phyloP scores from a whole-genome alignment of 306 rosid species.

The Quercus engelmannii region DNA sequence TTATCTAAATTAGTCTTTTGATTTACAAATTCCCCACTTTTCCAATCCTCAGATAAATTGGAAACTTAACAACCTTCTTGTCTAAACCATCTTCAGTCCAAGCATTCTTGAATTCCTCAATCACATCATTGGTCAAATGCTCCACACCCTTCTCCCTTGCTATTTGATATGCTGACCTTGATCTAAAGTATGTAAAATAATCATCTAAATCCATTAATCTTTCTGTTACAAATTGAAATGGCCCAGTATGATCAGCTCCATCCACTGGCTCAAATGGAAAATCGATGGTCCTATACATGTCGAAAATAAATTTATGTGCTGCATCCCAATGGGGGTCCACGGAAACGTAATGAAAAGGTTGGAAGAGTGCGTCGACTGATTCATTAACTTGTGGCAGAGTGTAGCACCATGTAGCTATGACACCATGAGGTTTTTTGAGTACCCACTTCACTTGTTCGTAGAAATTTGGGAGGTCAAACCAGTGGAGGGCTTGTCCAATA shows the following conservation, averaged over 20 bases:
- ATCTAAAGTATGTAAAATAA: slow-evolving; percentile 48
- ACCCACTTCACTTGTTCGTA: slow-evolving; percentile 51
- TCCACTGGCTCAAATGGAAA: slow-evolving; percentile 75
- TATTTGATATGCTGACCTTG: slow-evolving; percentile 76
- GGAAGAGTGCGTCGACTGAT: slow-evolving; percentile 33
- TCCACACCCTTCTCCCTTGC: slow-evolving; percentile 73
- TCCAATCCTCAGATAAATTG: slow-evolving; percentile 66
- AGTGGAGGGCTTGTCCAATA: slow-evolving; percentile 71
- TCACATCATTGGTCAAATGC: slow-evolving; percentile 41
- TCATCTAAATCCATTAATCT: slow-evolving; percentile 45
- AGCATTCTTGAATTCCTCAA: slow-evolving; percentile 44
- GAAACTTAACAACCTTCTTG: slow-evolving; percentile 45
- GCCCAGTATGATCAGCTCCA: slow-evolving; percentile 59
- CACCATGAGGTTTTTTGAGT: slow-evolving; percentile 69
- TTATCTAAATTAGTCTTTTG: background rate
- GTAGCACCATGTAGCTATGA: slow-evolving; percentile 79
- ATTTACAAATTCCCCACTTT: slow-evolving; percentile 29
- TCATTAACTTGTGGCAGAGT: slow-evolving; percentile 42
- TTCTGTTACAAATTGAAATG: slow-evolving; percentile 56
- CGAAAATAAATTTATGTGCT: slow-evolving; percentile 40
- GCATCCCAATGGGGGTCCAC: slow-evolving; percentile 54
- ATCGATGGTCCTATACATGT: slow-evolving; percentile 46
- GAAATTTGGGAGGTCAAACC: slow-evolving; percentile 66
- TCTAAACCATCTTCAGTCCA: slow-evolving; percentile 52
- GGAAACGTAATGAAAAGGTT: slow-evolving; percentile 22